Evolutionary conservation across 108 stramenopile species (phyloP), one percentile per base, ranked within the genome.

Genomic region (Discostella stelligeroides): DNA sequence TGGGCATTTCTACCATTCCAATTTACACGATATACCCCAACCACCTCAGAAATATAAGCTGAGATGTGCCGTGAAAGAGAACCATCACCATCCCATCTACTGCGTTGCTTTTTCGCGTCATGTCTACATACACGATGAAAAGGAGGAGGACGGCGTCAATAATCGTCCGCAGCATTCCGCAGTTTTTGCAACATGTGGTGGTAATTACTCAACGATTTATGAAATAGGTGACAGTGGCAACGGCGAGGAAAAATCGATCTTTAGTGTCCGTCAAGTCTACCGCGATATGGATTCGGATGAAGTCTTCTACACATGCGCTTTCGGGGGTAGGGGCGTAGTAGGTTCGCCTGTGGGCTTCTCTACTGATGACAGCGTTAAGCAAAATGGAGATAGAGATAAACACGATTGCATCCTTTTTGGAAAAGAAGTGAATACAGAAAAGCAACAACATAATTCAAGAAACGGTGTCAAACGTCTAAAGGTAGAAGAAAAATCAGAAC

Each of bases 141-240:
- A 41, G 1, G 37, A 20, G 14, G 17, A 15, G 24, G 24, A 24
- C 34, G 40, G 61, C 56, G 57, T 64, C 13, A 59, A 54, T 28
- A 47, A 63, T 30, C 51, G 51, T 13, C 38, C 73, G 23, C 23
- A 18, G 27, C 48, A 48, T 20, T 13, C 64, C 10, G 38, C 63
- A 25, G 84, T 70, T 54, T 69, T 90, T 63, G 84, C 89, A 17
- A 85, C 86, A 3, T 91, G 90, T 57, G 86, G 79, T 2, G 84
- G 83, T 0, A 75, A 79, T 9, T 67, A 63, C 39, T 71, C 83
- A 23, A 76, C 82, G 18, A 63, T 91, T 0, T 88, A 91, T 38
- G 79, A 87, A 65, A 64, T 91, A 20, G 54, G 48, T 18, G 49
- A 42, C 27, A 15, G 20, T 29, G 53, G 13, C 64, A 48, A 17